Base-by-base conservation (phyloP, 2,329 filamentous ascomycete species). In the Ciborinia camelliae region DNA sequence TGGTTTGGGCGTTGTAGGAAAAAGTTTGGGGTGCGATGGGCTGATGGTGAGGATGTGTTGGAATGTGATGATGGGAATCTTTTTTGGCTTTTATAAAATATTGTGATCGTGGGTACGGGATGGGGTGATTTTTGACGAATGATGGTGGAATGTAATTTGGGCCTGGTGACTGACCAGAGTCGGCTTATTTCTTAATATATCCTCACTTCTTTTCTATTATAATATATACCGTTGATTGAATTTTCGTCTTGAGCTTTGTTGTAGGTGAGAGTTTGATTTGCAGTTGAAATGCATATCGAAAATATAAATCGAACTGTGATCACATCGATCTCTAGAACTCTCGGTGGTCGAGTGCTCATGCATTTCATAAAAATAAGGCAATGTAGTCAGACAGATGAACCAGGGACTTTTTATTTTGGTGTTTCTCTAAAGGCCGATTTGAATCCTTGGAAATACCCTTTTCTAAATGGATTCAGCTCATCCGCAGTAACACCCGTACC, bases 381-480 rank as follows among this genome's bases (percentile, higher is more conserved):
- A 35, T 23, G 2, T 10, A 26, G 28, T 14, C 9, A 12, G 5
- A 23, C 6, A 23, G 0, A 15, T 35, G 20, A 51, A 58, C 12
- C 55, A 20, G 8, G 20, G 32, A 3, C 10, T 39, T 18, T 58
- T 41, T 47, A 47, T 58, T 58, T 47, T 4, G 41, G 41, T 6
- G 30, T 26, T 35, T 58, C 28, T 7, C 63, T 69, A 41, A 69
- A 68, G 1, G 63, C 67, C 23, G 70, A 54, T 55, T 74, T 78
- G 63, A 80, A 80, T 9, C 78, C 78, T 68, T 78, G 72, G 53
- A 80, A 80, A 67, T 80, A 80, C 70, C 77, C 69, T 74, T 83
- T 83, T 65, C 88, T 79, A 72, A 91, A 91, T 8, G 80, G 79
- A 71, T 91, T 91, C 67, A 91, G 74, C 47, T 90, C 86, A 76